Evolutionary conservation across 306 rosid genomes (phyloP), one percentile per base, ranked within the genome.

Genomic region (Cyclanthera cordifolia): DNA sequence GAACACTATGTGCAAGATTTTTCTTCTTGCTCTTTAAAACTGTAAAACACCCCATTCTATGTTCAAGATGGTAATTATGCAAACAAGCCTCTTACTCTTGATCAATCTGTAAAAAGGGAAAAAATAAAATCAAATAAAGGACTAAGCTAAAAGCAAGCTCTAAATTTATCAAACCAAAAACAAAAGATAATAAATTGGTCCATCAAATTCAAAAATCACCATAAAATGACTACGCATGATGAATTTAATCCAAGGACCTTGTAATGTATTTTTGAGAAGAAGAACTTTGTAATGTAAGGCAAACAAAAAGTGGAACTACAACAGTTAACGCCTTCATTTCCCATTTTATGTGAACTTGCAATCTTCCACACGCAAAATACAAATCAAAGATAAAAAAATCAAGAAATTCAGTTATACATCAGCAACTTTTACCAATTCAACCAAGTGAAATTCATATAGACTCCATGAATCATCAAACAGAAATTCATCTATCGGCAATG

Each of bases 11-110:
- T 67, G 84, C 91, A 19, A 79, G 68, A 79, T 70, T 86, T 79
- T 94, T 94, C 90, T 94, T 94, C 86, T 88, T 94, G 78, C 83
- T 30, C 88, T 90, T 94, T 79, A 86, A 84, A 53, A 79, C 99
- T 32, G 90, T 81, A 83, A 94, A 94, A 71, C 99, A 94, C 75
- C 96, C 95, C 99, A 94, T 94, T 73, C 60, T 90, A 69, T 11
- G 37, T 58, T 72, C 65, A 72, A 73, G 70, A 79, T 59, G 78
- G 24, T 21, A 14, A 66, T 60, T 52, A 23, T 55, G 80, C 32
- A 49, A 53, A 39, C 73, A 25, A 64, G 52, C 46, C 37, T 13
- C 61, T 2, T 55, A 57, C 49, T 37, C 72, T 55, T 67, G 55
- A 27, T 51, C 56, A 58, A 55, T 78, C 94, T 89, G 87, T 75